Evolutionary conservation across 1,284 basidiomycete species (phyloP).

Genomic region (Phlebopus sp.): DNA sequence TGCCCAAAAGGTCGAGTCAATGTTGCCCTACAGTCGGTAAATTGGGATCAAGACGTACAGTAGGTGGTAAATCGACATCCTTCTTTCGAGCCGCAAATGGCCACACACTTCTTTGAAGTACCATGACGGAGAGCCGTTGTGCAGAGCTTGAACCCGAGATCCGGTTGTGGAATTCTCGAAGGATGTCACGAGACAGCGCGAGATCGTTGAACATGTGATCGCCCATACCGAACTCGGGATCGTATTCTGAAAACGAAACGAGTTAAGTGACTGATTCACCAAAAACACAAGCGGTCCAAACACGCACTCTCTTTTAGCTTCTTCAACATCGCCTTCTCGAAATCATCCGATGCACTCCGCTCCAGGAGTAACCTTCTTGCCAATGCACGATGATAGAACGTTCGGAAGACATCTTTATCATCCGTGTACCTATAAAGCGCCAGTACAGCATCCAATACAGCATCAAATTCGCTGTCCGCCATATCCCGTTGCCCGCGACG

Average conservation of each 20-base stretch:
- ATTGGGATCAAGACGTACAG: slow-evolving; percentile 36
- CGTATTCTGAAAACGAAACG: slow-evolving; percentile 65
- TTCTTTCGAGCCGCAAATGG: slow-evolving; percentile 58
- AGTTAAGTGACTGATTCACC: slow-evolving; percentile 3
- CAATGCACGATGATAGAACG: slow-evolving; percentile 89
- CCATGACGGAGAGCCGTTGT: slow-evolving; percentile 59
- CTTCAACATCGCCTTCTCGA: slow-evolving; percentile 86
- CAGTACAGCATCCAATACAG: slow-evolving; percentile 73
- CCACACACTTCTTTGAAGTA: slow-evolving; percentile 76
- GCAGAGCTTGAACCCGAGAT: slow-evolving; percentile 31
- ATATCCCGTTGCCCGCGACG: slow-evolving; percentile 77
- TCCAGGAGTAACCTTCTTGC: slow-evolving; percentile 87
- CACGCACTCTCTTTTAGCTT: slow-evolving; percentile 81
- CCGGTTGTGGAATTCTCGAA: slow-evolving; percentile 55
- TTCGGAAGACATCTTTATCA: slow-evolving; percentile 92
- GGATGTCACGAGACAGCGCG: slow-evolving; percentile 66
- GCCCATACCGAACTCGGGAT: slow-evolving; percentile 84
- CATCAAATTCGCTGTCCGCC: slow-evolving; percentile 70
- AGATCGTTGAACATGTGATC: slow-evolving; percentile 92
- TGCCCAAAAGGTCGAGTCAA: not conserved
- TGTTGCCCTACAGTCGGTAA: not conserved
- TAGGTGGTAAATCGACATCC: slow-evolving; percentile 49
- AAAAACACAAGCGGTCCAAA: not conserved
- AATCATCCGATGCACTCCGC: slow-evolving; percentile 87
- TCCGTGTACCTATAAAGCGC: slow-evolving; percentile 86